phyloP scores from a whole-genome alignment of 257 asterid genomes.

The Przewalskia tangutica region DNA sequence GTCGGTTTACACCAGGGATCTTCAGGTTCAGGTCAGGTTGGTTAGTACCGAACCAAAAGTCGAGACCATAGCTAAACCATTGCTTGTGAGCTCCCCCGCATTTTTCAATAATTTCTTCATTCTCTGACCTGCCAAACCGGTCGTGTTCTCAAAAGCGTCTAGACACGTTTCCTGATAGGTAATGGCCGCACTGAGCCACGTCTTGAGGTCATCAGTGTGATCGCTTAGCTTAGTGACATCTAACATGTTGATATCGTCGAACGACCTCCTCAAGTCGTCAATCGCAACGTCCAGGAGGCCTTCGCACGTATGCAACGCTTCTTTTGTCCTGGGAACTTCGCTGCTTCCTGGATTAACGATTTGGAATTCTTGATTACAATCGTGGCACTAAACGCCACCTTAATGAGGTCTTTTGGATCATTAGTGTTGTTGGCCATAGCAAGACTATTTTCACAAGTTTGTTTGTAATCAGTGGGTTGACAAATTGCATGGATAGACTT shows the following conservation, averaged over 20 bases:
- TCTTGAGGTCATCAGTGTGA: slow-evolving; percentile 11
- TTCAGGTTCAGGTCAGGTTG: not conserved
- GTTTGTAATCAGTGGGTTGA: slow-evolving; percentile 16
- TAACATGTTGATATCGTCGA: not conserved
- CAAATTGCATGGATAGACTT: slow-evolving; percentile 16
- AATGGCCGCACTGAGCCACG: slow-evolving; percentile 17
- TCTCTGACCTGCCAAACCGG: slow-evolving; percentile 18
- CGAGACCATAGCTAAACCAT: slow-evolving; percentile 22
- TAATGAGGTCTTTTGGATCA: slow-evolving; percentile 19
- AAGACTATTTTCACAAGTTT: slow-evolving; percentile 15
- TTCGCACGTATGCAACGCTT: slow-evolving; percentile 13
- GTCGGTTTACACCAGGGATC: slow-evolving; percentile 4
- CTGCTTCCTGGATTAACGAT: slow-evolving; percentile 1
- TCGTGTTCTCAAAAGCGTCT: slow-evolving; percentile 22
- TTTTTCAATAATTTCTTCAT: slow-evolving; percentile 18
- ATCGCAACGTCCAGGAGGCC: not conserved
- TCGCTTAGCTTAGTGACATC: not conserved
- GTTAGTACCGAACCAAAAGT: not conserved
- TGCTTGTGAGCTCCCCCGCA: slow-evolving; percentile 16
- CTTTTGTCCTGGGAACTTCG: slow-evolving; percentile 14
- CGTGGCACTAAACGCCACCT: slow-evolving; percentile 7
- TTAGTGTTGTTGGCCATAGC: slow-evolving; percentile 5
- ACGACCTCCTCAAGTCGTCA: slow-evolving; percentile 13
- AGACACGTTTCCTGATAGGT: slow-evolving; percentile 24
- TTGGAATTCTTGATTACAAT: slow-evolving; percentile 4